Percentiles rank a stretch among this genome's conserved stretches.
Conservation (phyloP, 805 yeast species). For the Brettanomyces bruxellensis region DNA sequence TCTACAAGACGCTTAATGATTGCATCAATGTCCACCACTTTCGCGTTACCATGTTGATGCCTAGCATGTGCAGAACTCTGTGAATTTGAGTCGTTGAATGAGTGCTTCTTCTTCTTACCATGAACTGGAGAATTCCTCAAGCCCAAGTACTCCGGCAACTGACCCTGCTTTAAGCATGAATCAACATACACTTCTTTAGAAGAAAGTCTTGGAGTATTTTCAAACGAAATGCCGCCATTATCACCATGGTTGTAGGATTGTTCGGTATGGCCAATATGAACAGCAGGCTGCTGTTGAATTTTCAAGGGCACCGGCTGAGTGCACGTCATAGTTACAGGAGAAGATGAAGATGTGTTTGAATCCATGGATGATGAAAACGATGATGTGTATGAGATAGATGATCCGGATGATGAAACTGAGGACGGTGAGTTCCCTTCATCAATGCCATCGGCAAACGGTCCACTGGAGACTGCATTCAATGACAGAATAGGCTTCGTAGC, state of each 20-base stretch:
- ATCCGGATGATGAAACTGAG: conserved; percentile 34
- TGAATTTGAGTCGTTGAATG: too few species aligned
- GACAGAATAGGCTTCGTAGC: neutral
- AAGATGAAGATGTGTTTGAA: conserved; percentile 4
- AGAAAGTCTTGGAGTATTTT: too few species aligned
- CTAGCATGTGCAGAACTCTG: too few species aligned
- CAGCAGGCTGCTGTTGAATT: conserved; percentile 10
- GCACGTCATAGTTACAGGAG: conserved; percentile 12
- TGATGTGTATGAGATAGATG: conserved; percentile 15
- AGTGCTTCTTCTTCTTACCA: too few species aligned
- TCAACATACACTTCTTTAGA: too few species aligned
- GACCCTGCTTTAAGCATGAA: too few species aligned
- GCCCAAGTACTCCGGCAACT: too few species aligned
- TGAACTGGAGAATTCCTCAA: too few species aligned
- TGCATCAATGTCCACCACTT: conserved; percentile 43
- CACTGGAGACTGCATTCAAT: neutral
- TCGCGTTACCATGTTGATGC: conserved; percentile 1
- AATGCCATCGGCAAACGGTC: neutral
- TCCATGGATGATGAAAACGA: conserved; percentile 12
- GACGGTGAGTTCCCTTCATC: conserved; percentile 30
- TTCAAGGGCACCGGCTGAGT: conserved; percentile 18
- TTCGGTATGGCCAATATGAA: conserved; percentile 4
- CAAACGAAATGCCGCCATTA: too few species aligned
- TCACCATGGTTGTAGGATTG: too few species aligned
- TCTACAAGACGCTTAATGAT: conserved; percentile 53